A percentile compares a stretch with the other conserved stretches of the same genome.
Evolutionary conservation across 768 basidiomycete species (phyloP).

Genomic region (Lentinula boryana): DNA sequence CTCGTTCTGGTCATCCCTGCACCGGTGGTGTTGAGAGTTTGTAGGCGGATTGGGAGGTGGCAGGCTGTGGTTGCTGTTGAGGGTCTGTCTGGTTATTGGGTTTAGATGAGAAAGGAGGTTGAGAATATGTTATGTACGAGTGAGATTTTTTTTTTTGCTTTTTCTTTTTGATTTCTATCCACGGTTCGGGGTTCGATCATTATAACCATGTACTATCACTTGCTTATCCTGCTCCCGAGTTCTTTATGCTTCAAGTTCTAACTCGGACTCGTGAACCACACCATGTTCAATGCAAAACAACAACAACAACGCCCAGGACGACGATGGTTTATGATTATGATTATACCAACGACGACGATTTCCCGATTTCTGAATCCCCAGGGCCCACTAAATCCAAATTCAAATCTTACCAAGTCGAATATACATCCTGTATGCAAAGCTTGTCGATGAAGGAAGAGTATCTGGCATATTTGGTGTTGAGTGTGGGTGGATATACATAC

Average conservation of each 20-base stretch:
- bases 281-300: constrained; percentile 24
- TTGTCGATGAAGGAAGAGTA: constrained; percentile 73
- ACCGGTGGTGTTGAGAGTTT: constrained; percentile 59
- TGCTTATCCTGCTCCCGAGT: too few relatives aligned
- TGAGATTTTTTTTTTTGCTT: too few relatives aligned
- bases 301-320: too few relatives aligned
- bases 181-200: too few relatives aligned
- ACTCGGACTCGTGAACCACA: too few relatives aligned
- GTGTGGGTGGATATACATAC: constrained; percentile 41
- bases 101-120: constrained; percentile 23
- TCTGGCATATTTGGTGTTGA: constrained; percentile 84
- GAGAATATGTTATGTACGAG: too few relatives aligned
- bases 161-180: too few relatives aligned
- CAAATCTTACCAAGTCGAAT: constrained; percentile 85
- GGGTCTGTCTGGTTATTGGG: constrained; percentile 49
- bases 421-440: constrained; percentile 62
- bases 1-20: constrained; percentile 60
- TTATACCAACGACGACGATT: constrained; percentile 36
- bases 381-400: constrained; percentile 40
- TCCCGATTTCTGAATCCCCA: constrained; percentile 31
- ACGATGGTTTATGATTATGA: too few relatives aligned
- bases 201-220: too few relatives aligned
- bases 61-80: constrained; percentile 81
- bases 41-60: constrained; percentile 68
- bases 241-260: too few relatives aligned